These are phyloP conservation scores for Pterulicium gracile DNA, from an alignment of 1,284 basidiomycete genomes.

Conservation along the genomic window DNA sequence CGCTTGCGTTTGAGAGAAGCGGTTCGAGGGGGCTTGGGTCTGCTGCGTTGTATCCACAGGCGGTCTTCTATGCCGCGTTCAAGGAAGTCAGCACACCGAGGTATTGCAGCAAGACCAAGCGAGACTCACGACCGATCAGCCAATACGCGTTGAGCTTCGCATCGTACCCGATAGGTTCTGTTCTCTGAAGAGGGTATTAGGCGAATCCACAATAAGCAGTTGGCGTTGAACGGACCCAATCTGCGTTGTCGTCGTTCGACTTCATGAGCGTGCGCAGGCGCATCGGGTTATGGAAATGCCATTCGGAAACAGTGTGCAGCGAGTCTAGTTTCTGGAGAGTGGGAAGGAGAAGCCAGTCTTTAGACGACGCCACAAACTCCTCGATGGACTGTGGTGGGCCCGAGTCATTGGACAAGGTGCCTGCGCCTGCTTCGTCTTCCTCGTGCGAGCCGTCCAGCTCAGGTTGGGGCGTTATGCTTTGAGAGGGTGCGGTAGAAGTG, in stretches of 20 bases:
- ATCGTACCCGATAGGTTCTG: constrained; percentile 84
- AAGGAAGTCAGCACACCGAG: constrained; percentile 2
- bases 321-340: constrained; percentile 72
- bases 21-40: constrained; percentile 37
- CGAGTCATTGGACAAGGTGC: neutral
- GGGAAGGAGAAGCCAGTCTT: constrained; percentile 59
- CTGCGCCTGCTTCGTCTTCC: neutral
- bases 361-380: constrained; percentile 24
- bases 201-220: constrained; percentile 5
- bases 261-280: constrained; percentile 63
- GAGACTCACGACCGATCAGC: constrained; percentile 79
- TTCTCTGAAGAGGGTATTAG: constrained; percentile 39
- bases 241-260: constrained; percentile 61
- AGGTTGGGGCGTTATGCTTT: constrained; percentile 9
- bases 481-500: no score
- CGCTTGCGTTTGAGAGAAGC: constrained; percentile 60
- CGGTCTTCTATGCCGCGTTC: constrained; percentile 45
- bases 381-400: constrained; percentile 8
- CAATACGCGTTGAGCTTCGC: constrained; percentile 76
- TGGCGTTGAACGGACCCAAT: constrained; percentile 46
- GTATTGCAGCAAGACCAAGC: constrained; percentile 14
- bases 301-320: constrained; percentile 61
- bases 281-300: constrained; percentile 70
- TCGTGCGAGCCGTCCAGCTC: neutral
- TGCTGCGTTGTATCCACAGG: constrained; percentile 76